Evolutionary conservation across 176 grass and related monocot genomes (phyloP).

Genomic region (Luzula sylvatica): DNA sequence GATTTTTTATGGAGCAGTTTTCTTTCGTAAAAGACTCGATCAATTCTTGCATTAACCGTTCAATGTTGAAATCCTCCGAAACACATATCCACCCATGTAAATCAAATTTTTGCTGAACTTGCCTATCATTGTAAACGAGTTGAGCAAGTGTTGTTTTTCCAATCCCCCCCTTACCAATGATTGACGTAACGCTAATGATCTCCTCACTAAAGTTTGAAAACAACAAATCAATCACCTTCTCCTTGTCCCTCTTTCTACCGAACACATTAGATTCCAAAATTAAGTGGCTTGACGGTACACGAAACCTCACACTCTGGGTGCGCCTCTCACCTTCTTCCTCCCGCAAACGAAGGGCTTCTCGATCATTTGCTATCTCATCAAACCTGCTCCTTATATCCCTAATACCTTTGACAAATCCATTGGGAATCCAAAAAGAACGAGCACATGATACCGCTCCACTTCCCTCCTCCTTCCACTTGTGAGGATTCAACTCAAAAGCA

Average conservation of each 20-base stretch:
- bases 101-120: conserved; percentile 8
- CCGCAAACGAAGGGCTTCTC: not conserved
- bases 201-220: not conserved
- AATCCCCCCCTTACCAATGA: conserved; percentile 20
- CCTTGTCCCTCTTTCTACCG: conserved; percentile 3
- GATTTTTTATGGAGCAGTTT: not conserved
- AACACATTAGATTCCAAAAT: not conserved
- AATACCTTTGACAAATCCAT: not conserved
- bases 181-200: conserved; percentile 4
- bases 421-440: not conserved
- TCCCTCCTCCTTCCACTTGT: not conserved
- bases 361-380: conserved; percentile 16
- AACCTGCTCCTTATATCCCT: conserved; percentile 1
- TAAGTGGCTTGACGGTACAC: not conserved
- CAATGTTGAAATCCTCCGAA: conserved; percentile 12
- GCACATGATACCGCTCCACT: not conserved
- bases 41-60: not conserved
- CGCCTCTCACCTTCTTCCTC: conserved; percentile 3
- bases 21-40: conserved; percentile 12
- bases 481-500: not conserved
- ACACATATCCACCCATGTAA: conserved; percentile 11
- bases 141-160: conserved; percentile 26
- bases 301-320: too few species aligned
- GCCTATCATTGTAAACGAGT: conserved; percentile 20
- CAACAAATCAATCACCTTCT: conserved; percentile 17